These are phyloP conservation scores for Tilletiopsis washingtonensis DNA, from an alignment of 1,284 basidiomycete genomes.

Conservation along the genomic window DNA sequence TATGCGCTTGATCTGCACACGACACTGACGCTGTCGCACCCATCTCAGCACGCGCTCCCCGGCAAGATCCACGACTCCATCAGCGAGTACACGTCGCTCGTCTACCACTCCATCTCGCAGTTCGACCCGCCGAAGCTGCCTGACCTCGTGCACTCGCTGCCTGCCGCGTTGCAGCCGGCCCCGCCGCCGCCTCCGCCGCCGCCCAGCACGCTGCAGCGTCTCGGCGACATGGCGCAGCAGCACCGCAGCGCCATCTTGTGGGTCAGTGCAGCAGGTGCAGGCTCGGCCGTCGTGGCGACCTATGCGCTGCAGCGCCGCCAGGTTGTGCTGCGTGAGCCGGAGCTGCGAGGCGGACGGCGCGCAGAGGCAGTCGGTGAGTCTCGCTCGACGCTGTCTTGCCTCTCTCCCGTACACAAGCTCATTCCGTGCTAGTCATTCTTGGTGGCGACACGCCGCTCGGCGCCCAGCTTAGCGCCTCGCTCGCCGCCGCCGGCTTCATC, in stretches of 20 bases:
- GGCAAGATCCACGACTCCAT: constrained; percentile 26
- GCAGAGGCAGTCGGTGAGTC: constrained; percentile 27
- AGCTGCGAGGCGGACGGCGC: constrained; percentile 22
- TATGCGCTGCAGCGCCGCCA: constrained; percentile 9
- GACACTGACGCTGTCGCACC: not conserved
- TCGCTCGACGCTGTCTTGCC: not conserved
- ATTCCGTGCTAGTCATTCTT: constrained; percentile 19
- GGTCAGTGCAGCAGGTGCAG: constrained; percentile 13
- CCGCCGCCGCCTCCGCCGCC: constrained; percentile 24
- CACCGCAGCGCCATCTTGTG: constrained; percentile 15
- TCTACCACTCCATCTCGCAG: constrained; percentile 32
- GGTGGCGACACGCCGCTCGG: constrained; percentile 45
- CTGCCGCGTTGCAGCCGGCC: constrained; percentile 6
- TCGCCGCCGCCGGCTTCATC: constrained; percentile 34
- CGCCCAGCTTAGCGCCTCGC: constrained; percentile 25
- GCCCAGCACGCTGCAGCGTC: constrained; percentile 6
- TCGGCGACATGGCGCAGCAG: not conserved
- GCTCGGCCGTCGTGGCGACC: constrained; percentile 17
- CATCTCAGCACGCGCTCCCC: constrained; percentile 23
- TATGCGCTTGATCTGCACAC: not conserved
- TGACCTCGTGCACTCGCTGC: constrained; percentile 13
- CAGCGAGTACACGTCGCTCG: constrained; percentile 24
- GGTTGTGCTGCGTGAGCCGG: constrained; percentile 13
- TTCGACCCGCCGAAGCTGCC: constrained; percentile 23
- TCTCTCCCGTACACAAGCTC: not conserved